Percentiles rank a stretch among this genome's conserved stretches.
Conservation (phyloP, 75 land plant genomes). For the Sequoiadendron giganteum region DNA sequence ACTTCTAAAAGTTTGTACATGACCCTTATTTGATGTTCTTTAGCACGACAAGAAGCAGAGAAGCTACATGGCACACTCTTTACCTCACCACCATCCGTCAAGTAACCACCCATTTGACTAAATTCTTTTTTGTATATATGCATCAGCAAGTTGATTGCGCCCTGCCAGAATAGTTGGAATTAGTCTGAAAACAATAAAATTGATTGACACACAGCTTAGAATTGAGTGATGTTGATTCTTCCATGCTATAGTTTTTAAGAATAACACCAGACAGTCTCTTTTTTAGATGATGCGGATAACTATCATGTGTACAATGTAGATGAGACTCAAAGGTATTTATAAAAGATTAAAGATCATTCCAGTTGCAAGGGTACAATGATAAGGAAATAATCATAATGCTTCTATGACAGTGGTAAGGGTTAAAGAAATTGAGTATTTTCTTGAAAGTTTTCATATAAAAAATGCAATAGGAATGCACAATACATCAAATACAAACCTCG, state of each 20-base stretch:
- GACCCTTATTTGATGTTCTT: neutral
- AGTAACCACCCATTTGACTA: constrained; percentile 88
- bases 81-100: constrained; percentile 92
- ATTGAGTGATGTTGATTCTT: neutral
- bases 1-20: neutral
- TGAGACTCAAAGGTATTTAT: constrained; percentile 1
- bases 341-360: neutral
- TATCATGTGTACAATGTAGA: neutral
- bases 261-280: neutral
- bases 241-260: neutral
- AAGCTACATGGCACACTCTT: neutral
- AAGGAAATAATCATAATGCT: neutral
- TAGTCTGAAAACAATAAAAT: neutral
- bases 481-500: constrained; percentile 57
- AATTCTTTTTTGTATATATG: constrained; percentile 77
- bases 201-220: neutral
- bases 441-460: neutral
- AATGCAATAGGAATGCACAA: neutral
- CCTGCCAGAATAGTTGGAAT: constrained; percentile 37
- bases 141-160: constrained; percentile 90
- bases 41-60: neutral
- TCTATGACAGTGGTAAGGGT: neutral
- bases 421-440: neutral
- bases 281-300: neutral
- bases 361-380: neutral